Evolutionary conservation across 441 rosid genomes (phyloP), one percentile per base, ranked within the genome.

Genomic region (Biscutella laevigata): DNA sequence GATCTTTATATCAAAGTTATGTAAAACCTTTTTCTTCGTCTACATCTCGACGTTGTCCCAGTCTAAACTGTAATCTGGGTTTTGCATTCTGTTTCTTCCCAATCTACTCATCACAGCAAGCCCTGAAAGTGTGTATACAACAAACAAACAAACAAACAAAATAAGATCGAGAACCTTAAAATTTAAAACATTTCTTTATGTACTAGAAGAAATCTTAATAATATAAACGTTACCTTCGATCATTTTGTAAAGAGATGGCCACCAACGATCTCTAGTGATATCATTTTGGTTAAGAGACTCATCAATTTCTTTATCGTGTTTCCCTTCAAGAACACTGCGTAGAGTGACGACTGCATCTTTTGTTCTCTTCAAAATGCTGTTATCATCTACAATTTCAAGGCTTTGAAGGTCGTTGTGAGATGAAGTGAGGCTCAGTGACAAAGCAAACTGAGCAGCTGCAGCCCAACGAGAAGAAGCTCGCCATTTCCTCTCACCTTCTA

Each of bases 401-500:
- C 75, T 76, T 57, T 76, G 87, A 34, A 92, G 99, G 74, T 89
- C 96, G 48, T 83, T 86, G 16, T 81, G 90, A 0, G 96, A 86
- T 55, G 97, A 82, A 43, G 83, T 84, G 55, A 92, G 95, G 84
- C 94, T 86, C 51, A 76, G 86, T 19, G 86, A 82, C 17, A 86
- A 76, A 16, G 99, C 99, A 64, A 74, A 84, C 69, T 80, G 91
- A 28, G 95, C 95, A 30, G 95, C 95, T 10, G 94, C 95, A 46
- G 95, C 90, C 99, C 95, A 92, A 7, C 89, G 92, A 37, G 99
- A 84, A 64, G 97, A 86, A 34, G 96, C 97, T 45, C 74, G 63
- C 95, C 94, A 77, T 77, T 64, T 82, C 68, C 82, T 84, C 58
- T 67, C 80, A 43, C 79, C 82, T 54, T 82, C 94, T 53, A 59